Percentiles rank a stretch among this genome's conserved stretches.
phyloP scores from a whole-genome alignment of 192 early-diverging fungal species.

The Backusella westeae region DNA sequence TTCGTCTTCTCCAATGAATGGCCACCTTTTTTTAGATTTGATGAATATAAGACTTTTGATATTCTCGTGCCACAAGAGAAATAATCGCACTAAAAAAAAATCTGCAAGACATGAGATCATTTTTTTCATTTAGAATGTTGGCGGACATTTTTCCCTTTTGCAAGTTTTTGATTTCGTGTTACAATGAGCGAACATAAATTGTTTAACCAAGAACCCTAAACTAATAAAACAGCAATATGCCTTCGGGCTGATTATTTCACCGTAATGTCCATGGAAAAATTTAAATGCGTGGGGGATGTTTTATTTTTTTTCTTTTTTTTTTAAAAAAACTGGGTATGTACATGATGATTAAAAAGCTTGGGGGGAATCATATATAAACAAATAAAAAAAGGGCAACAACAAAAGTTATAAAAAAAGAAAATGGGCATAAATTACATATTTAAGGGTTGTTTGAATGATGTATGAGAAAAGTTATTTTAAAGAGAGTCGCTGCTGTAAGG shows the following conservation, averaged over 20 bases:
- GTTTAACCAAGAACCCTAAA: background rate
- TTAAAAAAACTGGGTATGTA: background rate
- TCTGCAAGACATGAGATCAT: background rate
- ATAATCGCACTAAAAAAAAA: background rate
- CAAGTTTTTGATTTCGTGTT: background rate
- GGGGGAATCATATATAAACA: background rate
- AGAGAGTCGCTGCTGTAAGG: slow-evolving; percentile 1
- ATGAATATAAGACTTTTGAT: background rate
- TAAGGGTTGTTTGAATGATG: background rate
- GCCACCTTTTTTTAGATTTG: background rate
- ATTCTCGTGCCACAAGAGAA: background rate
- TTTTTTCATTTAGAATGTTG: background rate
- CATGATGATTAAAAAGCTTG: background rate
- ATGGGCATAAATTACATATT: background rate
- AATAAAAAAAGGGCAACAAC: background rate
- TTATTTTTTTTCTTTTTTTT: background rate
- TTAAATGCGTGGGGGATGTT: background rate
- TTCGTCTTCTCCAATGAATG: no score
- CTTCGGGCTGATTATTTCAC: background rate
- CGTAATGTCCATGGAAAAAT: background rate
- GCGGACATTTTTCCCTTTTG: background rate
- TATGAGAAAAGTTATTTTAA: background rate
- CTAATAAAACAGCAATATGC: background rate
- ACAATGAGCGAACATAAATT: background rate
- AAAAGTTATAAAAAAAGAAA: background rate